These are phyloP conservation scores for Vitis rotundifolia DNA, from an alignment of 164 flowering plant species.

Conservation along the genomic window DNA sequence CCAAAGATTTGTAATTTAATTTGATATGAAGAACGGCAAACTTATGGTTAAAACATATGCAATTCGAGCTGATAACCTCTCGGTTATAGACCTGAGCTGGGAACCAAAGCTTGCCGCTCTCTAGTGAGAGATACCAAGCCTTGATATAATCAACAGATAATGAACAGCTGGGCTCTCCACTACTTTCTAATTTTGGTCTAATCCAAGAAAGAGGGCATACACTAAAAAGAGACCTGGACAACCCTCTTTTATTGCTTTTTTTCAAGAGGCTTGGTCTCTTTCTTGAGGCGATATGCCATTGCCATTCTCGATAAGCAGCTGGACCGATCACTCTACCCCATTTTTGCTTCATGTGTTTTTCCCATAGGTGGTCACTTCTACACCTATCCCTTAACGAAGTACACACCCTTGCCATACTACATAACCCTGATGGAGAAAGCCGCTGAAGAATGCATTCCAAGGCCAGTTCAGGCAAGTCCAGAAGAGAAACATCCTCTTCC, in stretches of 20 bases:
- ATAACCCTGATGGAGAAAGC: slow-evolving; percentile 54
- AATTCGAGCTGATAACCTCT: slow-evolving; percentile 53
- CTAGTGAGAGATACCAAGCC: slow-evolving; percentile 73
- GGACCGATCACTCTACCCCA: slow-evolving; percentile 58
- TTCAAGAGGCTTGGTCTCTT: slow-evolving; percentile 13
- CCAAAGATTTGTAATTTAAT: no score
- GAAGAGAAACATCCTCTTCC: slow-evolving; percentile 21
- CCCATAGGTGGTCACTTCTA: slow-evolving; percentile 55
- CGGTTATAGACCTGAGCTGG: slow-evolving; percentile 94
- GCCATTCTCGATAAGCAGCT: slow-evolving; percentile 49
- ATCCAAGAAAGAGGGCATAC: slow-evolving; percentile 26
- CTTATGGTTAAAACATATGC: background rate
- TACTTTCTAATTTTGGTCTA: slow-evolving; percentile 4
- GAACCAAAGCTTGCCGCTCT: slow-evolving; percentile 84
- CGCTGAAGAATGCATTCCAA: slow-evolving; percentile 52
- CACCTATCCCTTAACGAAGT: slow-evolving; percentile 47
- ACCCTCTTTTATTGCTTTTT: slow-evolving; percentile 12
- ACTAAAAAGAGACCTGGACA: slow-evolving; percentile 7
- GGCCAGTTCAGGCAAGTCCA: slow-evolving; percentile 65
- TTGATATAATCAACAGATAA: slow-evolving; percentile 58
- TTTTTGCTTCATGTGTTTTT: slow-evolving; percentile 50
- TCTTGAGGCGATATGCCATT: slow-evolving; percentile 27
- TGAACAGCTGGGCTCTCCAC: slow-evolving; percentile 3
- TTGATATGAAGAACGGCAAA: background rate
- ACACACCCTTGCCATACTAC: slow-evolving; percentile 47